These are phyloP conservation scores for Tricharina praecox DNA, from an alignment of 495 filamentous ascomycete species.

Conservation along the genomic window DNA sequence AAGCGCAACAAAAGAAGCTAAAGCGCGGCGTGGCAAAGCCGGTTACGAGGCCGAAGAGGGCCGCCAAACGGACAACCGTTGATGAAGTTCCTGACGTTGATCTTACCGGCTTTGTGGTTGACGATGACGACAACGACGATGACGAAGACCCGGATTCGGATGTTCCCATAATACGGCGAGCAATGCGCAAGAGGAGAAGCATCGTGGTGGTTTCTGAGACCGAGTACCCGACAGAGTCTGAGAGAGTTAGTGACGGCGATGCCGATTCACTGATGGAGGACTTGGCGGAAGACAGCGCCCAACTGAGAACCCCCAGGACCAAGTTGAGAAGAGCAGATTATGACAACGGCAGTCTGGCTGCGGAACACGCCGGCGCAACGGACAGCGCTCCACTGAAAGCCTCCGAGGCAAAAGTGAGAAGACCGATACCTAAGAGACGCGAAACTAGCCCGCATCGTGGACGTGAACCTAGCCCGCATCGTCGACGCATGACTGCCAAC, in stretches of 20 bases:
- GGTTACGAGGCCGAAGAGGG: not conserved
- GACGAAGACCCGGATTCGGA: conserved; percentile 9
- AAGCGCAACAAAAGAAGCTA: not conserved
- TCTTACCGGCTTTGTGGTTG: not conserved
- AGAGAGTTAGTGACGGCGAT: conserved; percentile 5
- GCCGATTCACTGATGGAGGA: conserved; percentile 10
- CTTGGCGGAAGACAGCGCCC: conserved; percentile 8
- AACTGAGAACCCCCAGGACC: not conserved
- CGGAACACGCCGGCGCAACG: not conserved
- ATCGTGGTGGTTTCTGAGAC: conserved; percentile 10
- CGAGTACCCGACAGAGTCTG: too few relatives aligned
- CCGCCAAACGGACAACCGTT: not conserved
- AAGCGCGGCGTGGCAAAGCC: not conserved
- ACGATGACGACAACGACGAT: conserved; percentile 11
- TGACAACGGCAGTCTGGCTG: too few relatives aligned
- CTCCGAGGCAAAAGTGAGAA: too few relatives aligned
- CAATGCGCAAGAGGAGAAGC: conserved; percentile 9
- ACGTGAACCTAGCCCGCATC: not conserved
- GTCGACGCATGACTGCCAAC: not conserved
- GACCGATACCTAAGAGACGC: not conserved
- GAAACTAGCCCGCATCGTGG: too few relatives aligned
- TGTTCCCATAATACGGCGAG: not conserved
- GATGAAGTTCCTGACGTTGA: too few relatives aligned
- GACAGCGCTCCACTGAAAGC: not conserved
- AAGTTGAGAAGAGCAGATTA: too few relatives aligned